Evolutionary conservation across 73 alveolate genomes (phyloP).

Genomic region (Diophrys appendiculata): DNA sequence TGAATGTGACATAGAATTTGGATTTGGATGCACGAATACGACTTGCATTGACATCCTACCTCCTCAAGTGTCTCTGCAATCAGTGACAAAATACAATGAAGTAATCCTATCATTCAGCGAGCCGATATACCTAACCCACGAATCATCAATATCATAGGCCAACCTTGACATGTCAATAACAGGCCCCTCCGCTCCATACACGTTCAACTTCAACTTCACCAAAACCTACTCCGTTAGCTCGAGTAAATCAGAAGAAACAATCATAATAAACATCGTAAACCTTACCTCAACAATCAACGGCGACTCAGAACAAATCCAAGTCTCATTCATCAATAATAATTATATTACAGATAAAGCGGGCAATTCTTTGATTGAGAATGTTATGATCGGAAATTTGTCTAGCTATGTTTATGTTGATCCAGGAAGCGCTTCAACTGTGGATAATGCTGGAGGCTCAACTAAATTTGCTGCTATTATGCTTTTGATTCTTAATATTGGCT

Average conservation of each 20-base stretch:
- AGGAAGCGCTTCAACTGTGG: neutral
- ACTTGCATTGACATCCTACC: neutral
- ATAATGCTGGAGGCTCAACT: neutral
- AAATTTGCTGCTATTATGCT: neutral
- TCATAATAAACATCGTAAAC: neutral
- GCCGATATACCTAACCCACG: neutral
- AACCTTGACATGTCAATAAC: neutral
- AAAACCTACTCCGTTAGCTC: neutral
- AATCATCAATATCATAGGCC: neutral
- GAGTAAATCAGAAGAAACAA: neutral
- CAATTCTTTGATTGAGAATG: neutral
- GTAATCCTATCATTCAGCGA: neutral
- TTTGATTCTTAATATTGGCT: neutral
- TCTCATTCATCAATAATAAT: neutral
- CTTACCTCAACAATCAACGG: neutral
- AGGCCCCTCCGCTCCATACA: neutral
- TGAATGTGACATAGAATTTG: neutral
- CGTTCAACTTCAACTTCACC: neutral
- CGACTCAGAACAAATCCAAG: neutral
- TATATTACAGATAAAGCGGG: neutral
- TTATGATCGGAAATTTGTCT: neutral
- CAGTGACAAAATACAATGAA: neutral
- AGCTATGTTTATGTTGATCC: neutral
- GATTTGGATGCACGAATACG: slow-evolving; percentile 1
- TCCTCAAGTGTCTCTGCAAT: neutral